Percentiles rank a stretch among this genome's conserved stretches.
Evolutionary conservation across 768 basidiomycete species (phyloP).

Genomic region (Hygrophorus pudorinus): DNA sequence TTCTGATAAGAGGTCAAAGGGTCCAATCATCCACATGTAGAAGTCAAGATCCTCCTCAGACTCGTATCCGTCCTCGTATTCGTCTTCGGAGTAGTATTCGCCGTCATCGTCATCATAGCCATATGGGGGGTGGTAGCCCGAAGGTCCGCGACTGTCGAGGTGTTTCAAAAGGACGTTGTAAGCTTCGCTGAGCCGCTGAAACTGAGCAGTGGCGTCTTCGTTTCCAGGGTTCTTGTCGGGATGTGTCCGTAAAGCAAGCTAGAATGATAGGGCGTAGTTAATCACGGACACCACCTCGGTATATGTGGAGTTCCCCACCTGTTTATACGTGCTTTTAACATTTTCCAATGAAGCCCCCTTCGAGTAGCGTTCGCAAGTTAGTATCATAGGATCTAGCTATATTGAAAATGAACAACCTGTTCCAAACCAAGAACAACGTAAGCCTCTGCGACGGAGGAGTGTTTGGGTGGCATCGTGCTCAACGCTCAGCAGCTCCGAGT

Average conservation of each 20-base stretch:
- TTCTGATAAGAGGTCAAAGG: neutral
- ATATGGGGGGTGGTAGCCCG: slow-evolving; percentile 11
- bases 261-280: neutral
- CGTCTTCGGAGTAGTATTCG: slow-evolving; percentile 12
- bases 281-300: slow-evolving; percentile 1
- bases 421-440: slow-evolving; percentile 41
- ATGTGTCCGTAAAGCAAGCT: slow-evolving; percentile 61
- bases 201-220: slow-evolving; percentile 53
- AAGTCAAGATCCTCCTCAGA: slow-evolving; percentile 19
- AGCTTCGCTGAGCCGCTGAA: slow-evolving; percentile 61
- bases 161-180: slow-evolving; percentile 53
- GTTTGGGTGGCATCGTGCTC: slow-evolving; percentile 3
- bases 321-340: slow-evolving; percentile 63
- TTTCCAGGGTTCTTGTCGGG: slow-evolving; percentile 71
- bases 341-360: slow-evolving; percentile 53
- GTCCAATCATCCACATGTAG: slow-evolving; percentile 31
- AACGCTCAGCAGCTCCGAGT: no score
- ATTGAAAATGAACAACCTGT: slow-evolving; percentile 27
- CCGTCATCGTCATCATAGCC: slow-evolving; percentile 25
- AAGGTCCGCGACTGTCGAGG: slow-evolving; percentile 26
- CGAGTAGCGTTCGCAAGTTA: slow-evolving; percentile 5
- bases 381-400: slow-evolving; percentile 5
- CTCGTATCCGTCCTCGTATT: slow-evolving; percentile 26
- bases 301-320: slow-evolving; percentile 29
- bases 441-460: slow-evolving; percentile 17